Evolutionary conservation across 148 eudicot species (phyloP).

Genomic region (Fagopyrum tataricum): DNA sequence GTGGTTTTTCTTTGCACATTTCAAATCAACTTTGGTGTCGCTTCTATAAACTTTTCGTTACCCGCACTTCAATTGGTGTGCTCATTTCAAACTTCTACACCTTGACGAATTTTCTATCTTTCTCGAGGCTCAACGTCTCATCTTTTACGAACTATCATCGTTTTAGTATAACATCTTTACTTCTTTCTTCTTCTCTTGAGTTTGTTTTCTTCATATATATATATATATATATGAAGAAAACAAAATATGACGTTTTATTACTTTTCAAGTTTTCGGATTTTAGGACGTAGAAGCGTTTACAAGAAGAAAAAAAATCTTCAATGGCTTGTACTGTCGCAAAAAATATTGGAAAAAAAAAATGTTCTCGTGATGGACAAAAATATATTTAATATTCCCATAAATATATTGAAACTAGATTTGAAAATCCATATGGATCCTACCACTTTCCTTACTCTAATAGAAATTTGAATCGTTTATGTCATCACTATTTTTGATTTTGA

Average conservation of each 20-base stretch:
- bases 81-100: not conserved
- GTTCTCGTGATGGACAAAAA: not conserved
- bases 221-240: no score
- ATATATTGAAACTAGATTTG: not conserved
- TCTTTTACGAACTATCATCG: not conserved
- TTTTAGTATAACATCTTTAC: not conserved
- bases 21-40: not conserved
- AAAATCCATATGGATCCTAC: not conserved
- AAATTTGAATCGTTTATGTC: no score
- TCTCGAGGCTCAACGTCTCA: not conserved
- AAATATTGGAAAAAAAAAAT: not conserved
- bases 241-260: not conserved
- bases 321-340: not conserved
- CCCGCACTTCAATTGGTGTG: not conserved
- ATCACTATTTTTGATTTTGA: no score
- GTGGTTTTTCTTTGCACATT: not conserved
- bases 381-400: not conserved
- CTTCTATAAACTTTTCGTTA: not conserved
- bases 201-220: not conserved
- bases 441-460: not conserved
- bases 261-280: not conserved
- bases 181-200: not conserved
- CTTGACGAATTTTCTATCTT: not conserved
- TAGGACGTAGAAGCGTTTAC: not conserved
- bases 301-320: not conserved